Evolutionary conservation across 2,329 filamentous ascomycete species (phyloP).

Genomic region (Aureobasidium sp.): DNA sequence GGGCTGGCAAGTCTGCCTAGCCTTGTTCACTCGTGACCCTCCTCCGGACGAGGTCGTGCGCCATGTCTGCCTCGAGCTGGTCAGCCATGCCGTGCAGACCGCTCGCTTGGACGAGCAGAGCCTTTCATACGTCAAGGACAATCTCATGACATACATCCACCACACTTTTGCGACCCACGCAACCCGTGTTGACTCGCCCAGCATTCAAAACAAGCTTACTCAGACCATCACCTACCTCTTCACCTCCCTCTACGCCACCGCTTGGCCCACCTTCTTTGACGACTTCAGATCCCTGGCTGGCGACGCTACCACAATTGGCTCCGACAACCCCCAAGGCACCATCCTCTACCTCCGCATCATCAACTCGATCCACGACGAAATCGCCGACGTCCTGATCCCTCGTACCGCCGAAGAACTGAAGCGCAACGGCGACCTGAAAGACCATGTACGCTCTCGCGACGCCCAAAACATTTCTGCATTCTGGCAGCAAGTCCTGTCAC

Average conservation of each 20-base stretch:
- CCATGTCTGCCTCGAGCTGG: constrained; percentile 80
- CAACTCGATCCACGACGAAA: constrained; percentile 89
- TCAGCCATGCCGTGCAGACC: constrained; percentile 84
- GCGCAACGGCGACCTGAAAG: constrained; percentile 83
- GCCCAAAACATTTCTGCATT: constrained; percentile 80
- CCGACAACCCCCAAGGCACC: constrained; percentile 67
- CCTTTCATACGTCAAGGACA: constrained; percentile 70
- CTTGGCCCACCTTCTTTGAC: constrained; percentile 86
- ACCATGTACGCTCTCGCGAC: constrained; percentile 77
- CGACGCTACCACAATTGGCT: constrained; percentile 45
- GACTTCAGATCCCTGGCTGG: constrained; percentile 76
- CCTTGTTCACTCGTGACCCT: constrained; percentile 74
- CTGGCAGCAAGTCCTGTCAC: constrained; percentile 83
- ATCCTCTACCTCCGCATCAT: constrained; percentile 84
- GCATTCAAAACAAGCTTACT: constrained; percentile 92
- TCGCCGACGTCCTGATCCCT: constrained; percentile 82
- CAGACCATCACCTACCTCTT: constrained; percentile 95
- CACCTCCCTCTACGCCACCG: constrained; percentile 72
- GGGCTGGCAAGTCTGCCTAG: constrained; percentile 84
- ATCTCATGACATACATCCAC: constrained; percentile 72
- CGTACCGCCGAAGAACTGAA: constrained; percentile 72
- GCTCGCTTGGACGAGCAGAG: constrained; percentile 67
- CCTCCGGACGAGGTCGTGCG: constrained; percentile 76
- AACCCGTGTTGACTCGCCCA: constrained; percentile 57
- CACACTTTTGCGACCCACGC: constrained; percentile 59